Conservation (phyloP, 192 early-diverging fungal genomes). For the Globomyces pollinis-pini region DNA sequence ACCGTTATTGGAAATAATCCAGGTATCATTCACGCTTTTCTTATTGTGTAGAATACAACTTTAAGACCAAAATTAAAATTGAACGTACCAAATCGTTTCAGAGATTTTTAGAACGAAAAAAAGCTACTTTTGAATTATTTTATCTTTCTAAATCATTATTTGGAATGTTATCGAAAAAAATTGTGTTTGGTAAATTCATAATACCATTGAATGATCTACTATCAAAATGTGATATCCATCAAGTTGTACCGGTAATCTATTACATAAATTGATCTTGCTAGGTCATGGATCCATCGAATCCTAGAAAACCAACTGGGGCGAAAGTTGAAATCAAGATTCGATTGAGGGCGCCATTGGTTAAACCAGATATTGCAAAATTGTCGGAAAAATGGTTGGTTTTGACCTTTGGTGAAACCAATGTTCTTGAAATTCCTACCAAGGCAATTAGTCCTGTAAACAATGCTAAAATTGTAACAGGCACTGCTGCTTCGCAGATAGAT, state of each 20-base stretch:
- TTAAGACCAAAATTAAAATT: slow-evolving; percentile 47
- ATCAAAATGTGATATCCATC: slow-evolving; percentile 56
- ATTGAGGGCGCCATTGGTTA: slow-evolving; percentile 50
- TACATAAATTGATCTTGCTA: slow-evolving; percentile 17
- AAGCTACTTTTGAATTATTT: slow-evolving; percentile 61
- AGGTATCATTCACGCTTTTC: slow-evolving; percentile 41
- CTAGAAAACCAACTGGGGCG: slow-evolving; percentile 57
- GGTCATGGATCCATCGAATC: slow-evolving; percentile 51
- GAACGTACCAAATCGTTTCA: slow-evolving; percentile 52
- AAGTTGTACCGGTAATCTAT: slow-evolving; percentile 53
- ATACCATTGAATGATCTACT: slow-evolving; percentile 51
- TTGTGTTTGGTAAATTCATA: slow-evolving; percentile 46
- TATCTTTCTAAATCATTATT: slow-evolving; percentile 49
- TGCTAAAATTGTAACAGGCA: not conserved
- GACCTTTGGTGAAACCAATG: slow-evolving; percentile 27
- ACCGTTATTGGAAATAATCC: slow-evolving; percentile 36
- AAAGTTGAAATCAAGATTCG: slow-evolving; percentile 59
- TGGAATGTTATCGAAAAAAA: slow-evolving; percentile 16
- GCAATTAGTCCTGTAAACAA: not conserved
- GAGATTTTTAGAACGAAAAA: slow-evolving; percentile 60
- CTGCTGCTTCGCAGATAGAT: not conserved
- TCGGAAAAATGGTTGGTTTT: slow-evolving; percentile 60
- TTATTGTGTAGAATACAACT: slow-evolving; percentile 45
- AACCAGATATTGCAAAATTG: slow-evolving; percentile 49
- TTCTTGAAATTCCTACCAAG: not conserved